Percentiles rank a stretch among this genome's conserved stretches.
Conservation (phyloP, 2,329 filamentous ascomycete genomes). For the Fragosphaeria purpurea region DNA sequence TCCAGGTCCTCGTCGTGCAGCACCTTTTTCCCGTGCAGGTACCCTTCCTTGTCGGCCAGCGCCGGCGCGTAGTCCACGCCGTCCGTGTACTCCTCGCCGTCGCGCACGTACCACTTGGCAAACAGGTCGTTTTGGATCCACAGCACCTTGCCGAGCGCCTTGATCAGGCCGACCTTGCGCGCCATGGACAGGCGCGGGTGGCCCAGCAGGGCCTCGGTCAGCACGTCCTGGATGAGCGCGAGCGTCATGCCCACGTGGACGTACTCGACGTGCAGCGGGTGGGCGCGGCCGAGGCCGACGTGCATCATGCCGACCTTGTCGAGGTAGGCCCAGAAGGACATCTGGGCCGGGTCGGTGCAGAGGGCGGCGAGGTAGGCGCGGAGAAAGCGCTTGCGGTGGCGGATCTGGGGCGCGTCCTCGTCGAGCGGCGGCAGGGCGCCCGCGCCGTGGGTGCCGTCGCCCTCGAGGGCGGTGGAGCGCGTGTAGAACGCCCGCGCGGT, state of each 20-base stretch:
- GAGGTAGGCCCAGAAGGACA: constrained; percentile 76
- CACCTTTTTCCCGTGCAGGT: constrained; percentile 52
- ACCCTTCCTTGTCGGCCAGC: constrained; percentile 48
- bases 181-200: constrained; percentile 56
- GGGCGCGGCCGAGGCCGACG: constrained; percentile 60
- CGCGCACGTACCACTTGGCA: constrained; percentile 68
- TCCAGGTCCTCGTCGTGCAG: constrained; percentile 22
- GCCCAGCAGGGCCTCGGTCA: constrained; percentile 65
- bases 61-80: constrained; percentile 34
- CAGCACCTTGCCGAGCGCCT: constrained; percentile 69
- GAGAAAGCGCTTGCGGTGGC: constrained; percentile 67
- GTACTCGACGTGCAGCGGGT: constrained; percentile 71
- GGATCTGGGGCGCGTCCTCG: constrained; percentile 64
- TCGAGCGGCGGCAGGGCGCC: constrained; percentile 16
- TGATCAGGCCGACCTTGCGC: constrained; percentile 63
- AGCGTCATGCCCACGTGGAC: constrained; percentile 65
- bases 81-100: constrained; percentile 50
- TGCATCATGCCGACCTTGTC: constrained; percentile 84
- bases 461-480: constrained; percentile 53
- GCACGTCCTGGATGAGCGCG: constrained; percentile 66
- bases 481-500: constrained; percentile 67
- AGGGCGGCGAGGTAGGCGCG: constrained; percentile 67
- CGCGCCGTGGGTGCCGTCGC: constrained; percentile 52
- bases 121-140: constrained; percentile 86
- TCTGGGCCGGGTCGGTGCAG: constrained; percentile 62